These are phyloP conservation scores for Fagopyrum esculentum DNA, from an alignment of 148 eudicot species.

Conservation along the genomic window DNA sequence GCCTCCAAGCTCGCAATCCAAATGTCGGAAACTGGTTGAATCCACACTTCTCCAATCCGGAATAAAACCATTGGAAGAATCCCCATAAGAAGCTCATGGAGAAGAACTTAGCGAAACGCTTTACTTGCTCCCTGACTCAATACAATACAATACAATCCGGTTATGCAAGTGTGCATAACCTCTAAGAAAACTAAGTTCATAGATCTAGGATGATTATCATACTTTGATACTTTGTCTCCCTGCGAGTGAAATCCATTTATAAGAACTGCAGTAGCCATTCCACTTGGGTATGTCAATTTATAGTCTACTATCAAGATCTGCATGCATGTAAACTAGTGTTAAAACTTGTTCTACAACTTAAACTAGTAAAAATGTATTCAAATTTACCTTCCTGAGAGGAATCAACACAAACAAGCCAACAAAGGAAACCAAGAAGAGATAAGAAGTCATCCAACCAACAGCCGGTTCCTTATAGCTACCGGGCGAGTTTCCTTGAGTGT, in stretches of 20 bases:
- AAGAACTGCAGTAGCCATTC: constrained; percentile 86
- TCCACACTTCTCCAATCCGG: constrained; percentile 38
- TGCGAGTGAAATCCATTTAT: constrained; percentile 70
- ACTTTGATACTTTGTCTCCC: constrained; percentile 63
- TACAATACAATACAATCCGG: background rate
- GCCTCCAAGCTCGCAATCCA: constrained; percentile 41
- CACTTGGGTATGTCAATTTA: constrained; percentile 65
- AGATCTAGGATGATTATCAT: constrained; percentile 11
- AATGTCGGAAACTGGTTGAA: constrained; percentile 53
- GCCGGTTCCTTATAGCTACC: constrained; percentile 66
- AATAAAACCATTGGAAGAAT: constrained; percentile 57
- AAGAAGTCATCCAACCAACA: constrained; percentile 73
- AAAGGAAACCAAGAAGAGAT: constrained; percentile 63
- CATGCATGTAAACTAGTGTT: background rate
- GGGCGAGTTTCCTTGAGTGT: constrained; percentile 45
- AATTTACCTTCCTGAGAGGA: constrained; percentile 72
- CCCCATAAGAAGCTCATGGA: constrained; percentile 75
- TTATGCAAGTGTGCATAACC: background rate
- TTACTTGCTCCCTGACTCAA: constrained; percentile 43
- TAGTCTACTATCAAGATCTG: constrained; percentile 73
- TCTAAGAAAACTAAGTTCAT: background rate
- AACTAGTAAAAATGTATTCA: background rate
- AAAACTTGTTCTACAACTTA: background rate
- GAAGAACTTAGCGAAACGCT: constrained; percentile 41
- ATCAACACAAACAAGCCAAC: constrained; percentile 77